Evolutionary conservation across 139 green algal genomes (phyloP).

Genomic region (Coelastrella sp.): DNA sequence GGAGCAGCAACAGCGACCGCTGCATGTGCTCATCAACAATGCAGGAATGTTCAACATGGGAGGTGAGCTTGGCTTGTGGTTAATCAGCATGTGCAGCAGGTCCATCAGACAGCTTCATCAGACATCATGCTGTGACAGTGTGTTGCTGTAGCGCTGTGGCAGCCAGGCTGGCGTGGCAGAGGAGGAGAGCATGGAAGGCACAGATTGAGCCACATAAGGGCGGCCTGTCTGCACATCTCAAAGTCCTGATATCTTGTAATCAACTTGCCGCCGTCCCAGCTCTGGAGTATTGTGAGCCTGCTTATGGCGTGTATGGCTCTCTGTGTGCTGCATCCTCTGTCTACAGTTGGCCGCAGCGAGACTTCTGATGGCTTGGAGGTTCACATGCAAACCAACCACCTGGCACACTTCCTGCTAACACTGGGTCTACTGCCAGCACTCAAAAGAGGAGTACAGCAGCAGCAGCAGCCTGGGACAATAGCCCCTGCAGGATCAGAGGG

Average conservation of each 20-base stretch:
- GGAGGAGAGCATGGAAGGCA: no score
- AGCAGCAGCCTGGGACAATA: not conserved
- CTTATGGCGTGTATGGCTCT: not conserved
- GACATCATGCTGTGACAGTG: no score
- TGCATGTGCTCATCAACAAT: conserved; percentile 94
- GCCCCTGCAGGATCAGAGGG: not conserved
- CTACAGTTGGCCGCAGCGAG: conserved; percentile 60
- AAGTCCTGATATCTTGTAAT: no score
- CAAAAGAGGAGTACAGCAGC: conserved; percentile 36
- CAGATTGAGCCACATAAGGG: no score
- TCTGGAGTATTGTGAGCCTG: no score
- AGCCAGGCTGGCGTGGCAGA: no score
- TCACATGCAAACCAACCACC: conserved; percentile 89
- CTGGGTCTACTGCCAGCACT: conserved; percentile 81
- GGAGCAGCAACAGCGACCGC: conserved; percentile 60
- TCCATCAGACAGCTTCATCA: no score
- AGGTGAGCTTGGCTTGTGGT: conserved; percentile 48
- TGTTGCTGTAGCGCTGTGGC: no score
- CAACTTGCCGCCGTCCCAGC: no score
- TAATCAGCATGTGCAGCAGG: no score
- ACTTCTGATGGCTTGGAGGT: conserved; percentile 82
- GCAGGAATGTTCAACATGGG: conserved; percentile 87
- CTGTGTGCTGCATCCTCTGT: not conserved
- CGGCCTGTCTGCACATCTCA: no score
- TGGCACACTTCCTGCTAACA: conserved; percentile 87